Base-by-base conservation (phyloP, 768 basidiomycete genomes). In the Podaxis carcinomalis region DNA sequence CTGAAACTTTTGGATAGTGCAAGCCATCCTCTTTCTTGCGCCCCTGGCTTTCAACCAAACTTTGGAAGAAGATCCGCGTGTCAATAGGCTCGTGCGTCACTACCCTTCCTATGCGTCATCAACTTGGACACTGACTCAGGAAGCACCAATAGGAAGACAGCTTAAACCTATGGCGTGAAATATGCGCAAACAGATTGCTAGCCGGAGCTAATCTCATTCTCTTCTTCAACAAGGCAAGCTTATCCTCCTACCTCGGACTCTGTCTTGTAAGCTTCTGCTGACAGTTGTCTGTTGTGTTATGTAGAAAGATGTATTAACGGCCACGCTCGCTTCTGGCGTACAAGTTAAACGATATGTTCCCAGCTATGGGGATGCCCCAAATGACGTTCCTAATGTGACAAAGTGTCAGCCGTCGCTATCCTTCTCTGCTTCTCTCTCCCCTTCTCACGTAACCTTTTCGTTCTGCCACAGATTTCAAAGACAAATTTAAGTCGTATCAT, bases 11-110 rank as follows among this genome's bases (percentile, higher is more conserved):
- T 5, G n/a, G 23, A 36, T 5, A 85, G 88, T 90, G 6, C 82
- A 90, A 70, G 88, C 89, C 0, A 90, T 93, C 65, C 82, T 93
- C 39, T 92, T 93, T 72, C 79, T 93, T n/a, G 91, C 88, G 0
- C 90, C 90, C 0, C 79, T 92, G 1, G 78, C 85, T 0, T 90
- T 92, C 68, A 86, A 92, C 66, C 83, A 89, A 65, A 79, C 81
- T 42, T 83, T 93, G 5, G 85, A 90, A 23, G 90, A 92, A 67
- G 81, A 90, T 66, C 72, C 75, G 4, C 76, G 75, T 49, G 75
- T 89, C 1, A 92, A 92, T 67, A 78, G 89, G 23, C 74, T 92
- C 44, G 86, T 85, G 58, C 25, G 79, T 59, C 32, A 10, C 19
- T 32, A 32, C 11, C 35, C 32, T 27, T 11, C 4, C n/a, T 14